Evolutionary conservation across 1,284 basidiomycete genomes (phyloP), one percentile per base, ranked within the genome.

Genomic region (Amylostereum chailletii): DNA sequence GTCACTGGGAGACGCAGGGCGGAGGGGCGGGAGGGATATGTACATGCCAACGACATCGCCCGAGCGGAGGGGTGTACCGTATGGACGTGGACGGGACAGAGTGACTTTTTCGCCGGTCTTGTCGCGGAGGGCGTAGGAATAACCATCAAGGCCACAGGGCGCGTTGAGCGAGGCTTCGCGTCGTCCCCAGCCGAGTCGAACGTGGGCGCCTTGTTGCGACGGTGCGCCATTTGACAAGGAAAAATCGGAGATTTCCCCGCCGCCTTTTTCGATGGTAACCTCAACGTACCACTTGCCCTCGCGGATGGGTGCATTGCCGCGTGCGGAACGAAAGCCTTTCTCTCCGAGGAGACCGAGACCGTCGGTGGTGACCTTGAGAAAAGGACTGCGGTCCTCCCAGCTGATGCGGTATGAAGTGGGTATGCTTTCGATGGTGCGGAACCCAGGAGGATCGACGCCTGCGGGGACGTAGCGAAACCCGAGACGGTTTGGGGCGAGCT

Each of bases 271-370:
- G 54, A 96, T 73, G 57, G 79, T 79, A 38, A 95, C 79, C 71
- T 99, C 96, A 72, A 94, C 83, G 65, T 95, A 99, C 93, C 94
- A 99, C 11, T 79, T 79, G 1, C 96, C 96, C 59, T 94, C 81
- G 11, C 93, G 76, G 9, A 98, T 78, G 0, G 92, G 88, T 1
- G 92, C 85, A 64, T 95, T 98, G 52, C 86, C 86, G 11, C 96
- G 78, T 2, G 86, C 93, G 55, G 90, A 90, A 36, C 96, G 74
- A 63, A 92, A 99, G 1, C 96, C 96, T 43, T 87, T 88, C 63
- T 90, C 88, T 2, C 94, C 89, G 3, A 81, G 75, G 46, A 93
- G 69, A 0, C 84, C 79, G 3, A 88, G 64, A 0, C 89, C 94
- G 57, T 95, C 88, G 43, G 81, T 78, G 0, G 90, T 88, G 52